Percentiles rank a stretch among this genome's conserved stretches.
These are phyloP conservation scores for Backusella mclennaniae DNA, from an alignment of 192 early-diverging fungal species.

Conservation along the genomic window DNA sequence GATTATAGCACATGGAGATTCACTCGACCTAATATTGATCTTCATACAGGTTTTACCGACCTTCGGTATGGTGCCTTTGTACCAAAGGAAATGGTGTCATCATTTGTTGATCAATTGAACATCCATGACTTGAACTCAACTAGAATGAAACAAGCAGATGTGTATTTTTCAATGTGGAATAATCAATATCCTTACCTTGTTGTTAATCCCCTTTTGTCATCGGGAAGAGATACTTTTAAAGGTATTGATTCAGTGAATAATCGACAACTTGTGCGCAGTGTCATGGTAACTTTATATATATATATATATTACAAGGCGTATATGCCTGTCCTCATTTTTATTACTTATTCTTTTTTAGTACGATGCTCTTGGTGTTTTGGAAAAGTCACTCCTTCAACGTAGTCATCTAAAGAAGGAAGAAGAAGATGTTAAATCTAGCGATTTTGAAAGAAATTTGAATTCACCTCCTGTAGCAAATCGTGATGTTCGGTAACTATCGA, in stretches of 20 bases:
- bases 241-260: conserved; percentile 49
- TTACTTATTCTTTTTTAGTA: conserved; percentile 20
- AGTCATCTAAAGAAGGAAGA: conserved; percentile 18
- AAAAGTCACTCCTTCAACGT: not conserved
- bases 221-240: conserved; percentile 41
- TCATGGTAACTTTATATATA: conserved; percentile 2
- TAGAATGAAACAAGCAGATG: conserved; percentile 41
- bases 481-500: not conserved
- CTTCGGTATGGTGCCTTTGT: conserved; percentile 52
- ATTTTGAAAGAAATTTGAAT: conserved; percentile 38
- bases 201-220: conserved; percentile 45
- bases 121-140: conserved; percentile 35
- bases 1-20: conserved; percentile 53
- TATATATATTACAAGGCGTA: not conserved
- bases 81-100: conserved; percentile 44
- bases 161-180: conserved; percentile 57
- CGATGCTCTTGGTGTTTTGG: conserved; percentile 44
- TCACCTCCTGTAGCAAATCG: conserved; percentile 39
- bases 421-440: conserved; percentile 18
- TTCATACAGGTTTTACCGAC: conserved; percentile 57
- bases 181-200: conserved; percentile 55
- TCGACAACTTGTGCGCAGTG: conserved; percentile 42
- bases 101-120: conserved; percentile 45
- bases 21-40: conserved; percentile 36
- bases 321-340: too few species aligned